Evolutionary conservation across 371 early-diverging fungal species (phyloP).

Genomic region (Rhizopus sp.): DNA sequence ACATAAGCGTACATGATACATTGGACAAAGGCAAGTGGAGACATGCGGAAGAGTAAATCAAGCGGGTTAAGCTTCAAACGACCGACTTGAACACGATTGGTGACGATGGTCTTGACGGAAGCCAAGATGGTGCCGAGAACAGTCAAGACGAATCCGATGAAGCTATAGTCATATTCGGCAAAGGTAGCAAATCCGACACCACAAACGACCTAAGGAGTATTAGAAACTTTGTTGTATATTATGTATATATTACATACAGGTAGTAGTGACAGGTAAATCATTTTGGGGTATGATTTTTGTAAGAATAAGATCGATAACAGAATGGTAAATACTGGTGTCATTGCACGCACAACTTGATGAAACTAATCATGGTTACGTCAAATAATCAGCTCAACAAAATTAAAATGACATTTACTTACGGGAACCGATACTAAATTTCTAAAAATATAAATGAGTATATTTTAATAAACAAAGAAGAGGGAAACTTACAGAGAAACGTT

Average conservation of each 20-base stretch:
- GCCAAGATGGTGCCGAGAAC: constrained; percentile 81
- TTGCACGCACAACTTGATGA: constrained; percentile 88
- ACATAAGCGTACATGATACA: constrained; percentile 65
- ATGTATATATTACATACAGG: constrained; percentile 44
- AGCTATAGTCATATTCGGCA: constrained; percentile 80
- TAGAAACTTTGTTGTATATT: not conserved
- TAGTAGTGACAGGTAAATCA: constrained; percentile 65
- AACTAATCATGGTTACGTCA: constrained; percentile 37
- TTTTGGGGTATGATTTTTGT: constrained; percentile 56
- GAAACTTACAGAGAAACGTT: constrained; percentile 79
- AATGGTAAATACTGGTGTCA: constrained; percentile 84
- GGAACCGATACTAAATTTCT: constrained; percentile 28
- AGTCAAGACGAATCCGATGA: constrained; percentile 73
- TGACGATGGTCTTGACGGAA: constrained; percentile 83
- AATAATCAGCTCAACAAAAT: constrained; percentile 10
- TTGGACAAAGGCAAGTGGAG: constrained; percentile 80
- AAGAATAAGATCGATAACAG: constrained; percentile 62
- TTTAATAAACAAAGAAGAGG: not conserved
- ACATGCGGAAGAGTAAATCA: constrained; percentile 82
- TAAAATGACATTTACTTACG: constrained; percentile 9
- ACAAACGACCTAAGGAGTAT: constrained; percentile 55
- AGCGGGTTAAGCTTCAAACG: constrained; percentile 77
- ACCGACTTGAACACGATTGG: constrained; percentile 81
- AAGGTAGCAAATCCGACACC: constrained; percentile 86
- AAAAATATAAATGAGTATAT: constrained; percentile 1